A percentile compares a stretch with the other conserved stretches of the same genome.
Conservation (phyloP, 2,329 filamentous ascomycete genomes). For the Cytospora mali region DNA sequence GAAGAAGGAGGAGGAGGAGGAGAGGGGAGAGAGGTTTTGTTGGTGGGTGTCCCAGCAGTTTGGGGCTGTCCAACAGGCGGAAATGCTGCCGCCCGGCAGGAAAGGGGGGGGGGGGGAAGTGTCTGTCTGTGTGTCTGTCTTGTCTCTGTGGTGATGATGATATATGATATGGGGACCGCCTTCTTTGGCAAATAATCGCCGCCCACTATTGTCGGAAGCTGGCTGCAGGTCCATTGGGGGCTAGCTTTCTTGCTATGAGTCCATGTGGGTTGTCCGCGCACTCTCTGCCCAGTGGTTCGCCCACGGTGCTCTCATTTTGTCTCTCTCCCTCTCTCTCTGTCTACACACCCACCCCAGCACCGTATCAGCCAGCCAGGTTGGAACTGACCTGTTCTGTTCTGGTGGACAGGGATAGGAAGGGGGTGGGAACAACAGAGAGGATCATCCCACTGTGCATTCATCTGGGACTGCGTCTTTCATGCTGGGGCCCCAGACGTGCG, state of each 20-base stretch:
- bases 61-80: conserved; percentile 19
- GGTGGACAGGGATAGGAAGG: not conserved
- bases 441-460: not conserved
- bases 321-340: too few relatives aligned
- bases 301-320: too few relatives aligned
- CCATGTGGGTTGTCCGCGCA: too few relatives aligned
- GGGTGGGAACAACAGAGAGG: not conserved
- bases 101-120: not conserved
- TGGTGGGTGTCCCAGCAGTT: conserved; percentile 20
- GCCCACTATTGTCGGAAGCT: too few relatives aligned
- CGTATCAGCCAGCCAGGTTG: too few relatives aligned
- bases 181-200: not conserved
- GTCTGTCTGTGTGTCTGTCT: too few relatives aligned
- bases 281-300: too few relatives aligned
- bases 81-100: conserved; percentile 17
- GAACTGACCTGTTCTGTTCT: too few relatives aligned
- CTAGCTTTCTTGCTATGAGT: too few relatives aligned
- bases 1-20: not conserved
- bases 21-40: not conserved
- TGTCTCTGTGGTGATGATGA: conserved; percentile 5
- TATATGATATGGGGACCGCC: conserved; percentile 8
- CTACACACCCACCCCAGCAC: too few relatives aligned
- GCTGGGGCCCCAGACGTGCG: not conserved
- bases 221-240: too few relatives aligned
- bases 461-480: not conserved